phyloP scores from a whole-genome alignment of 1,284 basidiomycete species.

The Thecaphora thlaspeos region DNA sequence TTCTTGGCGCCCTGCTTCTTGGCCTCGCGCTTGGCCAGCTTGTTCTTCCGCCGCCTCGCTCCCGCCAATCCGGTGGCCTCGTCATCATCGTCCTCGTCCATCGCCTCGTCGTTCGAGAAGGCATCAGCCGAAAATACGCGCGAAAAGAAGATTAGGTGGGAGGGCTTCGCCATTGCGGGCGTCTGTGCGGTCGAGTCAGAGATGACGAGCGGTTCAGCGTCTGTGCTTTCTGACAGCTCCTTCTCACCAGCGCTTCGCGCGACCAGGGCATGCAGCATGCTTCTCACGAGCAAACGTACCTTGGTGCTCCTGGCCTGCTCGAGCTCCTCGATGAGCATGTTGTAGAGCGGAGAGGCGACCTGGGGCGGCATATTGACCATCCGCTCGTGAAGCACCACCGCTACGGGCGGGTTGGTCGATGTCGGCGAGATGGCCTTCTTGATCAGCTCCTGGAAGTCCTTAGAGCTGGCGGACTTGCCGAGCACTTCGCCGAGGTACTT shows the following conservation, averaged over 20 bases:
- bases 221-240: no score
- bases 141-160: constrained; percentile 50
- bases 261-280: no score
- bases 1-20: constrained; percentile 36
- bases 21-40: constrained; percentile 25
- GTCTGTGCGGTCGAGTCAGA: neutral
- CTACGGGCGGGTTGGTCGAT: constrained; percentile 25
- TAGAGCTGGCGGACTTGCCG: constrained; percentile 17
- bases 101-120: constrained; percentile 49
- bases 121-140: constrained; percentile 52
- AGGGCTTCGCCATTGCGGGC: constrained; percentile 14
- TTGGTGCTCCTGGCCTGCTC: constrained; percentile 5
- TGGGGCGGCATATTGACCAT: constrained; percentile 55
- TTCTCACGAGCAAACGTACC: no score
- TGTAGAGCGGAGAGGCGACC: constrained; percentile 51
- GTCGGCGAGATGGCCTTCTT: constrained; percentile 21
- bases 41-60: constrained; percentile 39
- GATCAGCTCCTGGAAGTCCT: constrained; percentile 28
- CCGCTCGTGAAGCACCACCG: constrained; percentile 50
- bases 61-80: constrained; percentile 42
- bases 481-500: constrained; percentile 33
- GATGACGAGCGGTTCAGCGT: no score
- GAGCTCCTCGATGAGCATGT: constrained; percentile 50
- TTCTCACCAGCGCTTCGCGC: no score
- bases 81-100: constrained; percentile 42